Evolutionary conservation across 257 asterid species (phyloP).

Genomic region (Rehmannia glutinosa): DNA sequence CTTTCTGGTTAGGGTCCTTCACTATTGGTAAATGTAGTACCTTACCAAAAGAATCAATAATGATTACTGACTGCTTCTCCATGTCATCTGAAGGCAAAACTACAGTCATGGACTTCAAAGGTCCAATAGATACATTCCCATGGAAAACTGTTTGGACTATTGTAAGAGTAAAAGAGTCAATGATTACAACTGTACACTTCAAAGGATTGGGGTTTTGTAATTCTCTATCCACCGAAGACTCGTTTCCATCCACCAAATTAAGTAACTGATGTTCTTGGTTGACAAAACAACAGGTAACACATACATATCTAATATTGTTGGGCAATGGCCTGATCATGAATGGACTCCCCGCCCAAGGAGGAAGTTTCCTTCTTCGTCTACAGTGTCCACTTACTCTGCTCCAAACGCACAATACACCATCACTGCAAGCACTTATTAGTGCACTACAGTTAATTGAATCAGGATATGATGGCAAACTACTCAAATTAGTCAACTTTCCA

Average conservation of each 20-base stretch:
- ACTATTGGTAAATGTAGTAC: constrained; percentile 53
- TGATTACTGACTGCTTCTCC: constrained; percentile 62
- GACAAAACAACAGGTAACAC: constrained; percentile 59
- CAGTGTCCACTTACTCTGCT: constrained; percentile 88
- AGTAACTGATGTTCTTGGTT: constrained; percentile 37
- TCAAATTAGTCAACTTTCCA: constrained; percentile 32
- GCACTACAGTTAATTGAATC: constrained; percentile 47
- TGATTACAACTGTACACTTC: constrained; percentile 59
- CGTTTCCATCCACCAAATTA: constrained; percentile 27
- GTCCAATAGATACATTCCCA: constrained; percentile 68
- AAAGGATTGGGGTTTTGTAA: constrained; percentile 32
- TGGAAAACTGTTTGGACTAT: constrained; percentile 83
- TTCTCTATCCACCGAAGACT: constrained; percentile 36
- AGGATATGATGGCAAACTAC: constrained; percentile 30
- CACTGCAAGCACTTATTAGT: constrained; percentile 75
- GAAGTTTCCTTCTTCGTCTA: constrained; percentile 85
- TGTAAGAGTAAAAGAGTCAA: constrained; percentile 71
- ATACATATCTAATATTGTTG: constrained; percentile 67
- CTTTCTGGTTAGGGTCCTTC: constrained; percentile 47
- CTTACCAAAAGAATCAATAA: constrained; percentile 76
- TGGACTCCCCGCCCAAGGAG: constrained; percentile 96
- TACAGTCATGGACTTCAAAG: constrained; percentile 68
- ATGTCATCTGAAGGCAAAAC: constrained; percentile 42
- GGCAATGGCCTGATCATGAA: constrained; percentile 58
- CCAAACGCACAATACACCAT: constrained; percentile 93